Evolutionary conservation across 2,329 filamentous ascomycete species (phyloP), one percentile per base, ranked within the genome.

Genomic region (Exophiala viscosa): DNA sequence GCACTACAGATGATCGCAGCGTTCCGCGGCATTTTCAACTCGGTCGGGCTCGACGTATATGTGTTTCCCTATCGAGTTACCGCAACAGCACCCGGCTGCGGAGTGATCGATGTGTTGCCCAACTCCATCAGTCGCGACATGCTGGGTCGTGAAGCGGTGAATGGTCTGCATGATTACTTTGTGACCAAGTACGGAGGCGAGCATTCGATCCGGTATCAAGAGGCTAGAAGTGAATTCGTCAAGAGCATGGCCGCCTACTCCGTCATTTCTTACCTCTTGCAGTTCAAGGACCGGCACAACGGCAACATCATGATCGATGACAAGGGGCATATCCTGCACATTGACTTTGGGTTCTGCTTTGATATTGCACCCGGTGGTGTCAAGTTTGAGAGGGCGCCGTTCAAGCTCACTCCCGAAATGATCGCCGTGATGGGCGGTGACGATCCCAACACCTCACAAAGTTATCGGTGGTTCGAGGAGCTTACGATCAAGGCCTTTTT

Each of bases 271-370:
- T 99, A 95, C 74, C 78, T 99, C 11, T 76, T 99, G 34, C 95
- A 99, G 66, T 97, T 99, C 84, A 99, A 99, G 72, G 93, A 99
- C 69, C 86, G 93, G 2, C 93, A 99, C 75, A 99, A 99, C 70
- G 93, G 93, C 57, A 99, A 99, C 76, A 99, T 99, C 76, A 99
- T 99, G 95, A 85, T 99, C 59, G 92, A 99, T 69, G 92, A 96
- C 65, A 88, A 87, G 0, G 93, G 95, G 3, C 93, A 99, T 72
- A 96, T 99, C 65, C 82, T 99, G 48, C 93, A 99, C 75, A 97
- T 99, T 62, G 93, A 99, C 70, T 99, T 99, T 66, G 93, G 93
- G 8, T 99, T 99, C 80, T 97, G 92, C 74, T 99, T 99, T 73
- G 95, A 99, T 67, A 97, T 99, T 63, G 93, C 91, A 1, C 93